These are phyloP conservation scores for Jatropha curcas DNA, from an alignment of 345 rosid species.

Conservation along the genomic window DNA sequence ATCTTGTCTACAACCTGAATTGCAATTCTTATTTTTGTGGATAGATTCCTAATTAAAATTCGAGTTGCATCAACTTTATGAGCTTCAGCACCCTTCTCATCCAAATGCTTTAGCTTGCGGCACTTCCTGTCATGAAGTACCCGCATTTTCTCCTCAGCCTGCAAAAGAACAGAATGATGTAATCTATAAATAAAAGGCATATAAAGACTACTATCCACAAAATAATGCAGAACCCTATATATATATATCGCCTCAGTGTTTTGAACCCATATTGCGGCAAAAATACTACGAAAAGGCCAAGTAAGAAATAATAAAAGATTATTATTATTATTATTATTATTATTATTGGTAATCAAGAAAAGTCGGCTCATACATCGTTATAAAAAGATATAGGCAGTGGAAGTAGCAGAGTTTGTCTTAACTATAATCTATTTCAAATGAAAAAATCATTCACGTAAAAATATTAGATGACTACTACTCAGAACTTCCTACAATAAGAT, in stretches of 20 bases:
- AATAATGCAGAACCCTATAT: not conserved
- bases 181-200: not conserved
- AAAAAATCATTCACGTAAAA: not conserved
- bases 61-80: constrained; percentile 61
- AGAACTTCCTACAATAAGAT: not conserved
- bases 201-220: constrained; percentile 7
- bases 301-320: not conserved
- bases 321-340: too few relatives aligned
- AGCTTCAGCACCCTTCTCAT: constrained; percentile 81
- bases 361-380: not conserved
- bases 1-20: constrained; percentile 88
- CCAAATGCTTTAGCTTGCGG: constrained; percentile 69
- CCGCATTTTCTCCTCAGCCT: constrained; percentile 95
- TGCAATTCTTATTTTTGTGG: constrained; percentile 82
- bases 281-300: constrained; percentile 8
- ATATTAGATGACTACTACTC: not conserved
- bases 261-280: constrained; percentile 3
- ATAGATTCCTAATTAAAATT: constrained; percentile 53
- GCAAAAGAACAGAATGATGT: constrained; percentile 23
- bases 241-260: not conserved
- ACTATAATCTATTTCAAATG: not conserved
- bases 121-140: constrained; percentile 69
- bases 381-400: not conserved
- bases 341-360: not conserved
- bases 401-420: not conserved